Conservation (phyloP, 352 stramenopile genomes). For the Phytophthora pluvialis region DNA sequence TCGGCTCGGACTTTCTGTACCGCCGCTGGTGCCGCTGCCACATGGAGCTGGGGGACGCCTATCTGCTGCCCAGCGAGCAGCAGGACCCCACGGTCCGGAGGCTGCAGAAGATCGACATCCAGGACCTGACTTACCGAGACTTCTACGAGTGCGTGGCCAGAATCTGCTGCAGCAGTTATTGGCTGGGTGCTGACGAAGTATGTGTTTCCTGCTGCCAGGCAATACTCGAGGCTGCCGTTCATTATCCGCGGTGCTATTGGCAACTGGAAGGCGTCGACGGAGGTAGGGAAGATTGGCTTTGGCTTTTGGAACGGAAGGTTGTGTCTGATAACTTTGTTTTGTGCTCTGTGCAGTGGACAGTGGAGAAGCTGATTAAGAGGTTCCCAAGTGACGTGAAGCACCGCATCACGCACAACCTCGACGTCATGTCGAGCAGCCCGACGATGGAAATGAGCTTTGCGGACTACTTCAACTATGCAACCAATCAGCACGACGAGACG, state of each 20-base stretch:
- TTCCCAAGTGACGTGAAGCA: conserved; percentile 60
- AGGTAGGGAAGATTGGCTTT: conserved; percentile 37
- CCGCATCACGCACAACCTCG: conserved; percentile 84
- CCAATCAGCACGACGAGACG: conserved; percentile 80
- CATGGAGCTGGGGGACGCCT: conserved; percentile 70
- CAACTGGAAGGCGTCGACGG: conserved; percentile 72
- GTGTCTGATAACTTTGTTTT: conserved; percentile 8
- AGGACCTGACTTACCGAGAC: conserved; percentile 64
- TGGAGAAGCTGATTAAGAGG: conserved; percentile 59
- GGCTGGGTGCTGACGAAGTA: conserved; percentile 5
- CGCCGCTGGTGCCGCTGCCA: conserved; percentile 85
- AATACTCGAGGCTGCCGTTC: conserved; percentile 76
- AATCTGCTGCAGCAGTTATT: neutral
- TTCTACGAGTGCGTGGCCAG: conserved; percentile 70
- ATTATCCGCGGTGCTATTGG: conserved; percentile 73
- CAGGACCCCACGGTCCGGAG: conserved; percentile 54
- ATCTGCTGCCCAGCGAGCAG: conserved; percentile 47
- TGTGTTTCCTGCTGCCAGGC: conserved; percentile 36
- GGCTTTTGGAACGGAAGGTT: neutral
- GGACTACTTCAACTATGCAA: conserved; percentile 74
- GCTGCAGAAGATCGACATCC: conserved; percentile 61
- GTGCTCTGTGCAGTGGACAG: conserved; percentile 61
- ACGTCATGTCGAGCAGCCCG: conserved; percentile 57
- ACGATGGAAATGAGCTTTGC: conserved; percentile 81
- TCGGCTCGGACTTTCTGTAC: conserved; percentile 86